phyloP scores from a whole-genome alignment of 768 basidiomycete genomes.

The Leccinum disarticulatum region DNA sequence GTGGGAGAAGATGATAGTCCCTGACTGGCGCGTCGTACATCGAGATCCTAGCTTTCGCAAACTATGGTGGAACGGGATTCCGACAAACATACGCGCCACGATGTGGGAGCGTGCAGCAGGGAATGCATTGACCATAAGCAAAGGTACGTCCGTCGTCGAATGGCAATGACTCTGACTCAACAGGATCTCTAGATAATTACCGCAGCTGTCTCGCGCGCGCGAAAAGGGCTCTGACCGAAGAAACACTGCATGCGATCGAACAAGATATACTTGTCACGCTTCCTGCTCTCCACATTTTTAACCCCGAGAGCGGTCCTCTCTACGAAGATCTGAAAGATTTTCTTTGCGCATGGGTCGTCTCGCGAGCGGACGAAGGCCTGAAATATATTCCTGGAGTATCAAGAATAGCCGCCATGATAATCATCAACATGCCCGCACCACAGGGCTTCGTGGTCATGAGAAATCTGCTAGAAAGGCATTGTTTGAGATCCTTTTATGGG shows the following conservation, averaged over 20 bases:
- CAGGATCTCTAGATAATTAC: slow-evolving; percentile 52
- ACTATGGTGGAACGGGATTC: slow-evolving; percentile 90
- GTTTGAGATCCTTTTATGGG: slow-evolving; percentile 82
- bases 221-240: slow-evolving; percentile 58
- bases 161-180: background rate
- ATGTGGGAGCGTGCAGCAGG: slow-evolving; percentile 89
- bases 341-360: slow-evolving; percentile 84
- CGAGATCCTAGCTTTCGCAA: slow-evolving; percentile 62
- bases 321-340: slow-evolving; percentile 82
- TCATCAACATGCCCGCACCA: slow-evolving; percentile 75
- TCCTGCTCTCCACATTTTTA: slow-evolving; percentile 79
- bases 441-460: slow-evolving; percentile 82
- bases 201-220: slow-evolving; percentile 72
- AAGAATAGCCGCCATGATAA: slow-evolving; percentile 81
- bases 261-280: slow-evolving; percentile 73
- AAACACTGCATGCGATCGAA: slow-evolving; percentile 64
- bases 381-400: slow-evolving; percentile 70
- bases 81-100: slow-evolving; percentile 71
- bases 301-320: slow-evolving; percentile 71
- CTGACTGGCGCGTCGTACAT: slow-evolving; percentile 79
- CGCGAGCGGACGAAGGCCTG: slow-evolving; percentile 79
- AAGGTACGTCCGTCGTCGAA: slow-evolving; percentile 48
- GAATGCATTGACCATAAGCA: slow-evolving; percentile 77
- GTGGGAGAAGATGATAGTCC: slow-evolving; percentile 80
- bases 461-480: slow-evolving; percentile 83